Base-by-base conservation (phyloP, 1,139 yeast genomes). In the Kazachstania sp. region DNA sequence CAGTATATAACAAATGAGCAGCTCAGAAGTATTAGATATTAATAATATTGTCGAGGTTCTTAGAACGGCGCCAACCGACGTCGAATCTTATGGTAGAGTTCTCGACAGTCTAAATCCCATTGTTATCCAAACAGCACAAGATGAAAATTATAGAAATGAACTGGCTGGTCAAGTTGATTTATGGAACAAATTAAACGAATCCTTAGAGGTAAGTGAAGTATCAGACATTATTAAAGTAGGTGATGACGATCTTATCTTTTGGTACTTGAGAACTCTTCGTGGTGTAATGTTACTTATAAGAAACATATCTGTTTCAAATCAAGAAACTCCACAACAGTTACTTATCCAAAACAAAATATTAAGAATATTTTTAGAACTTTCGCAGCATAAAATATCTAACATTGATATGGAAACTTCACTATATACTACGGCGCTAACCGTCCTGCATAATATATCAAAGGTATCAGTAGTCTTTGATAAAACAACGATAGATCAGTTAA, bases 201-300 rank as follows among this genome's bases (percentile, higher is more conserved):
- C 41, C 30, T 23, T 57, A 20, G 43, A 44, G 4, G 45, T 41
- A 16, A 46, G 50, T 34, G 44, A 32, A 7, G 36, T 39, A 16
- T 44, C 36, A 13, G 36, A 37, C 20, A 42, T 38, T 12, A 39
- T 16, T 2, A 38, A 47, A n/a, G 49, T 49, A 31, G 32, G 16
- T 6, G 46, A 55, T 20, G 48, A 54, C 16, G 49, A 48, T 18
- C 42, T 37, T 43, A 44, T 44, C 28, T 36, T 40, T 23, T 46
- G 43, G 53, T 49, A 49, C 43, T 7, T 51, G 29, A 49, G 64
- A 47, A 47, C 56, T 0, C 39, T 63, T 2, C 57, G 74, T 44
- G 75, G 73, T 3, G 52, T 67, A 2, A 45, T 68, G 1, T 44
- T 71, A 1, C 41, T 71, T 26, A 63, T 67, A 20, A 57, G 74